Evolutionary conservation across 768 basidiomycete species (phyloP).

Genomic region (Serendipita vermifera): DNA sequence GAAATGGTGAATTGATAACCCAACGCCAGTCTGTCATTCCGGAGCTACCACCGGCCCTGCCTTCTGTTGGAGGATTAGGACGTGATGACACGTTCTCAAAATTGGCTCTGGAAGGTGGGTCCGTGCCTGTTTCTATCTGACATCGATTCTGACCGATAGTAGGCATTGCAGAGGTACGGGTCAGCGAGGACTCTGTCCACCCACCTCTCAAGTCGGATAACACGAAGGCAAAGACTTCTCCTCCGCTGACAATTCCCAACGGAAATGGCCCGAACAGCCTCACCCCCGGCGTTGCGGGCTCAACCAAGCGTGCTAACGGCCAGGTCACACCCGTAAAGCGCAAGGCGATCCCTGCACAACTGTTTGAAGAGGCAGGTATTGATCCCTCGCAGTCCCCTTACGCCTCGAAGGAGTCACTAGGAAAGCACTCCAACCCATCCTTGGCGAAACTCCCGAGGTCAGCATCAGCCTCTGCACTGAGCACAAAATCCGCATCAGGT

Average conservation of each 20-base stretch:
- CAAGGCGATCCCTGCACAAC: conserved; percentile 9
- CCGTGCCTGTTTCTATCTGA: too few species aligned
- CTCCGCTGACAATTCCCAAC: neutral
- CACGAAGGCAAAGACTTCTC: neutral
- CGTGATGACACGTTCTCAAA: conserved; percentile 5
- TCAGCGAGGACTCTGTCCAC: neutral
- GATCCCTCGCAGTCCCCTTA: conserved; percentile 1
- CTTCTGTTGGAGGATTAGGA: neutral
- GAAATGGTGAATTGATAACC: neutral
- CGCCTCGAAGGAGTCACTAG: neutral
- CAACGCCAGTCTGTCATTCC: neutral
- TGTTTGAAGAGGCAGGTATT: conserved; percentile 3
- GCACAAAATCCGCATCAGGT: neutral
- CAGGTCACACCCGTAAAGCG: conserved; percentile 1
- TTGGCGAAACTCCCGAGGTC: neutral
- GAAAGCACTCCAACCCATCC: neutral
- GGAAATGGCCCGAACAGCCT: neutral
- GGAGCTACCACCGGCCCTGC: conserved; percentile 4
- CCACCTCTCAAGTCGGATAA: neutral
- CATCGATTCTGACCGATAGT: too few species aligned
- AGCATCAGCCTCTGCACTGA: neutral
- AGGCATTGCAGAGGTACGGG: conserved; percentile 6
- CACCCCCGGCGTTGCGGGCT: neutral
- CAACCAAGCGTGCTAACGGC: neutral
- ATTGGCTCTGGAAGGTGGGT: conserved; percentile 1